These are phyloP conservation scores for Trypanosomatidae sp. DNA, from an alignment of 208 protist genomes.

Conservation along the genomic window DNA sequence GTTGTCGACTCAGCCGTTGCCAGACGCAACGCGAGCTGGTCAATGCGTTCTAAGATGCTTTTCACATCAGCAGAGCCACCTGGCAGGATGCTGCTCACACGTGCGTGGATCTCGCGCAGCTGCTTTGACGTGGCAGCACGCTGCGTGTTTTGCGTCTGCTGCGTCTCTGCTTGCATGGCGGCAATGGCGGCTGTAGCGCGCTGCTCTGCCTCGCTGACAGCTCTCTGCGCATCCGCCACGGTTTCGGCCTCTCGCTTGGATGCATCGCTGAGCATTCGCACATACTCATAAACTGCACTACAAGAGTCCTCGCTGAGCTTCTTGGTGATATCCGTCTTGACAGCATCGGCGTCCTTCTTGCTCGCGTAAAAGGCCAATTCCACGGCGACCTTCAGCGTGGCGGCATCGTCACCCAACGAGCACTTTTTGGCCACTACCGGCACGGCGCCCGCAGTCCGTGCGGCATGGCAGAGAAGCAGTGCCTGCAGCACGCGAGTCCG, in stretches of 20 bases:
- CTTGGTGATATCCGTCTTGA: slow-evolving; percentile 5
- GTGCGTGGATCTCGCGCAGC: slow-evolving; percentile 17
- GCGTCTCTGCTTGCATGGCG: slow-evolving; percentile 17
- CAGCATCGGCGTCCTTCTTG: slow-evolving; percentile 4
- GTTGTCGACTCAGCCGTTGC: slow-evolving; percentile 14
- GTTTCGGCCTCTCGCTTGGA: slow-evolving; percentile 6
- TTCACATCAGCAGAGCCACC: background rate
- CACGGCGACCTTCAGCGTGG: slow-evolving; percentile 13
- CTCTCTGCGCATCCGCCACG: slow-evolving; percentile 12
- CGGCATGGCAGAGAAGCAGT: slow-evolving; percentile 24
- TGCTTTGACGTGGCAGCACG: slow-evolving; percentile 3
- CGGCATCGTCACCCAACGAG: background rate
- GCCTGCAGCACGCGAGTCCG: slow-evolving; percentile 23
- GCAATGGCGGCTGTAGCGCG: slow-evolving; percentile 15
- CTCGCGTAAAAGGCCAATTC: slow-evolving; percentile 27
- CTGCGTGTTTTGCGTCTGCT: slow-evolving; percentile 8
- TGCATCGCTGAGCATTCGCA: slow-evolving; percentile 11
- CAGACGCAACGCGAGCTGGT: slow-evolving; percentile 14
- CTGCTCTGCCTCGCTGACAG: slow-evolving; percentile 24
- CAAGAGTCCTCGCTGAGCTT: slow-evolving; percentile 18
- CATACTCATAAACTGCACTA: slow-evolving; percentile 15
- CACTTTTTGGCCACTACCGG: slow-evolving; percentile 19
- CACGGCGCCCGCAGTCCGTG: slow-evolving; percentile 14
- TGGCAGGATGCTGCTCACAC: slow-evolving; percentile 6
- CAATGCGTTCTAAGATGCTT: slow-evolving; percentile 13